Percentiles rank a stretch among this genome's conserved stretches.
phyloP scores from a whole-genome alignment of 139 green algal species.

The Deuterostichococcus epilithicus region DNA sequence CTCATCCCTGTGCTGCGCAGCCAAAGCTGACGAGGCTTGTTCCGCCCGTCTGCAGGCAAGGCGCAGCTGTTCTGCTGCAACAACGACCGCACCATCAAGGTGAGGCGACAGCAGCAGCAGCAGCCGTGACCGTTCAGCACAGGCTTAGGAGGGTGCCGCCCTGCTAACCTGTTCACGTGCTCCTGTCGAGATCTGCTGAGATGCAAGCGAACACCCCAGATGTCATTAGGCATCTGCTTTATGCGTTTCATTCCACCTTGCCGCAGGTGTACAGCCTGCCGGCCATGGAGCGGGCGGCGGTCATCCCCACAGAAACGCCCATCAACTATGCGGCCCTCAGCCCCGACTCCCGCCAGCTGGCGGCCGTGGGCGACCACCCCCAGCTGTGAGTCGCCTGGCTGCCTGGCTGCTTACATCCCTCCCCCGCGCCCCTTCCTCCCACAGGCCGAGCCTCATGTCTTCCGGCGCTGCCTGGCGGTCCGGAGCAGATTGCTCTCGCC shows the following conservation, averaged over 20 bases:
- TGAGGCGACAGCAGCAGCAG: background rate
- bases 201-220: too few species aligned
- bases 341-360: conserved; percentile 41
- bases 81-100: conserved; percentile 68
- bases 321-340: conserved; percentile 71
- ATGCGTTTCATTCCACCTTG: too few species aligned
- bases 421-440: too few species aligned
- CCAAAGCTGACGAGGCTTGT: too few species aligned
- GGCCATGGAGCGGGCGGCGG: conserved; percentile 24
- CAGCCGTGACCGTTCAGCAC: too few species aligned
- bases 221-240: background rate
- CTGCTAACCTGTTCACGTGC: too few species aligned
- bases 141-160: too few species aligned
- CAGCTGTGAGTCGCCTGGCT: conserved; percentile 11
- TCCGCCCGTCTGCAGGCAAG: conserved; percentile 10
- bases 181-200: too few species aligned
- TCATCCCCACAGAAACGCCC: conserved; percentile 29
- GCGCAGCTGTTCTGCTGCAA: conserved; percentile 60
- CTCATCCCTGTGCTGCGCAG: background rate
- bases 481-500: too few species aligned
- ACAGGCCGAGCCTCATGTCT: too few species aligned
- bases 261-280: conserved; percentile 44
- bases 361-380: conserved; percentile 57
- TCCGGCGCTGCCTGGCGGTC: too few species aligned
- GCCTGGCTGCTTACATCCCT: too few species aligned